These are phyloP conservation scores for Butyriboletus loyo DNA, from an alignment of 768 basidiomycete genomes.

Conservation along the genomic window DNA sequence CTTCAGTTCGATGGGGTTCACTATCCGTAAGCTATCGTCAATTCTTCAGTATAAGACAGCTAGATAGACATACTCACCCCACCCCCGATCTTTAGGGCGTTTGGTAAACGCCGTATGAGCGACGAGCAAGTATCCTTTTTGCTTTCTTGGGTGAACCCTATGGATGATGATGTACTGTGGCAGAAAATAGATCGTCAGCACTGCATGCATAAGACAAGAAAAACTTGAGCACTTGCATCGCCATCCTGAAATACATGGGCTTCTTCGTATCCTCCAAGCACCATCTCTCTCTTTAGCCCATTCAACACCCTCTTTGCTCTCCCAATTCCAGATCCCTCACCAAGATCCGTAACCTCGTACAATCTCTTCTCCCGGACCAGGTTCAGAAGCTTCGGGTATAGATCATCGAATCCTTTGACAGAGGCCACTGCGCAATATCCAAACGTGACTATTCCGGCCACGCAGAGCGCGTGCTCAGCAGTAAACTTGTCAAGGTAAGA, in stretches of 20 bases:
- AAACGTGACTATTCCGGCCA: conserved; percentile 90
- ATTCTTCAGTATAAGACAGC: neutral
- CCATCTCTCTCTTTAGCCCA: conserved; percentile 88
- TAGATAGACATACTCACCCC: conserved; percentile 47
- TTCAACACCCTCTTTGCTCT: conserved; percentile 74
- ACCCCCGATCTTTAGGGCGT: conserved; percentile 75
- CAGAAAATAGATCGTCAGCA: conserved; percentile 1
- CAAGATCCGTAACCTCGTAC: conserved; percentile 68
- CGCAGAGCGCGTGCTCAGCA: conserved; percentile 93
- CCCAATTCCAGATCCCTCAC: conserved; percentile 54
- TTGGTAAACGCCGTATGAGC: conserved; percentile 92
- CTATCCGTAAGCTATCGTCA: conserved; percentile 36
- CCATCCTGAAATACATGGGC: conserved; percentile 97
- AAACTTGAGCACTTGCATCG: conserved; percentile 57
- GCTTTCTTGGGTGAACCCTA: conserved; percentile 85
- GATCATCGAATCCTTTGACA: conserved; percentile 95
- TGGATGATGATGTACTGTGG: conserved; percentile 88
- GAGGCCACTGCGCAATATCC: conserved; percentile 86
- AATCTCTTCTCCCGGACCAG: conserved; percentile 79
- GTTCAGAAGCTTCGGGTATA: conserved; percentile 93
- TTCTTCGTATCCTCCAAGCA: conserved; percentile 80
- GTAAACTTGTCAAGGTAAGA: conserved; percentile 85
- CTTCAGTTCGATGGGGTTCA: conserved; percentile 79
- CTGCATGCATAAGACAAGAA: neutral
- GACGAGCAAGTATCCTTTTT: conserved; percentile 89